A percentile compares a stretch with the other conserved stretches of the same genome.
These are phyloP conservation scores for Neonectria sp. DNA, from an alignment of 2,329 filamentous ascomycete genomes.

Conservation along the genomic window DNA sequence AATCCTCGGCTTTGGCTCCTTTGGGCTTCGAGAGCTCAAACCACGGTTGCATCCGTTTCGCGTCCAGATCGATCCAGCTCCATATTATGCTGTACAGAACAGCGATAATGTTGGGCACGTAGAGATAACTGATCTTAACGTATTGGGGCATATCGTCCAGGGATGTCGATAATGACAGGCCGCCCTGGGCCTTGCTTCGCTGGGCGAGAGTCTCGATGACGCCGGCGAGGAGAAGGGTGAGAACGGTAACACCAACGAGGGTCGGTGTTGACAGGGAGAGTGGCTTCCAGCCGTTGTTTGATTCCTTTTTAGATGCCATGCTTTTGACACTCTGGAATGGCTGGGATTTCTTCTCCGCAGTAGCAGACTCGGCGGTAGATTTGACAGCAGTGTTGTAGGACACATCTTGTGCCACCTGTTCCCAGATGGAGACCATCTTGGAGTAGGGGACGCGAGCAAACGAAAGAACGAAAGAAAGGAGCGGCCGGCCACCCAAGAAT, in stretches of 20 bases:
- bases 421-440: constrained; percentile 25
- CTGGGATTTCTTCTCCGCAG: constrained; percentile 18
- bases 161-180: constrained; percentile 50
- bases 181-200: constrained; percentile 57
- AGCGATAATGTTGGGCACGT: constrained; percentile 67
- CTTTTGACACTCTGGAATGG: background rate
- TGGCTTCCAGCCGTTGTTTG: constrained; percentile 39
- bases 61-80: constrained; percentile 73
- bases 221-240: constrained; percentile 58
- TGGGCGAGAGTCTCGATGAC: constrained; percentile 62
- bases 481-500: background rate
- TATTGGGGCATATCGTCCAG: constrained; percentile 53
- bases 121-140: constrained; percentile 61
- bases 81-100: constrained; percentile 70
- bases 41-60: constrained; percentile 72
- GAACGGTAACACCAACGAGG: constrained; percentile 53
- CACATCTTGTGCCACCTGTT: constrained; percentile 15
- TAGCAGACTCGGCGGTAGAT: constrained; percentile 6
- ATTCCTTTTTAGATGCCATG: background rate
- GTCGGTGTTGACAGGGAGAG: constrained; percentile 50
- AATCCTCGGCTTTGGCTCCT: constrained; percentile 61
- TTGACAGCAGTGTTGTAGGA: constrained; percentile 17
- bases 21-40: constrained; percentile 66
- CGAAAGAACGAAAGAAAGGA: background rate
- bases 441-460: background rate